Percentiles rank a stretch among this genome's conserved stretches.
phyloP scores from a whole-genome alignment of 2,329 filamentous ascomycete genomes.

The Colletotrichum chlorophyti region DNA sequence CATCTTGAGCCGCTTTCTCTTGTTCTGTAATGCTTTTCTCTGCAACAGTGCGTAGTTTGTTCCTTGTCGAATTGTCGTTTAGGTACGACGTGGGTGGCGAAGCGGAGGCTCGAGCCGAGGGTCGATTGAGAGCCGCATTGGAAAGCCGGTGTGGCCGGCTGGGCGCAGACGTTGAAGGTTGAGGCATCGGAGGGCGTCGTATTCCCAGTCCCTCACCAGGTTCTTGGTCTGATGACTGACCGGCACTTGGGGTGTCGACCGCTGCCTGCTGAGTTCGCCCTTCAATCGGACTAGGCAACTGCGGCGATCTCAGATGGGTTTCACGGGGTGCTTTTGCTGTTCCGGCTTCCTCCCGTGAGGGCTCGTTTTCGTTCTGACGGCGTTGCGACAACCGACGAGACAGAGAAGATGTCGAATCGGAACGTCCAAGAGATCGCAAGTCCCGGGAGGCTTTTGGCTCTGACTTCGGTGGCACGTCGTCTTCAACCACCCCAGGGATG shows the following conservation, averaged over 20 bases:
- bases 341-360: conserved; percentile 40
- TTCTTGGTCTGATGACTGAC: conserved; percentile 55
- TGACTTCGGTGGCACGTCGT: conserved; percentile 65
- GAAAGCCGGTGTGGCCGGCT: conserved; percentile 50
- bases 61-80: conserved; percentile 41
- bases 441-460: conserved; percentile 43
- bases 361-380: conserved; percentile 48
- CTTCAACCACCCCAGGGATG: conserved; percentile 82
- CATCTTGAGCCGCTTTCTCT: conserved; percentile 80
- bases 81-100: conserved; percentile 42
- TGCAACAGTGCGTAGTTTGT: conserved; percentile 34
- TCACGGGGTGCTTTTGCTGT: conserved; percentile 50
- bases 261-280: conserved; percentile 39
- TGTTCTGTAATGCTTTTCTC: conserved; percentile 59
- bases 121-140: conserved; percentile 45
- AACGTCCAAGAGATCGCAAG: conserved; percentile 35
- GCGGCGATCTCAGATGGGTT: conserved; percentile 47
- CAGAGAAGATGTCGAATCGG: conserved; percentile 36
- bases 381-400: conserved; percentile 46
- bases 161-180: conserved; percentile 58
- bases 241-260: conserved; percentile 38
- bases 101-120: conserved; percentile 40
- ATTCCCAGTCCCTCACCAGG: conserved; percentile 58
- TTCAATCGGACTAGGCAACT: conserved; percentile 38
- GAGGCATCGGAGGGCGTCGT: conserved; percentile 52